Evolutionary conservation across 352 stramenopile genomes (phyloP).

Genomic region (Phytophthora hibernalis): DNA sequence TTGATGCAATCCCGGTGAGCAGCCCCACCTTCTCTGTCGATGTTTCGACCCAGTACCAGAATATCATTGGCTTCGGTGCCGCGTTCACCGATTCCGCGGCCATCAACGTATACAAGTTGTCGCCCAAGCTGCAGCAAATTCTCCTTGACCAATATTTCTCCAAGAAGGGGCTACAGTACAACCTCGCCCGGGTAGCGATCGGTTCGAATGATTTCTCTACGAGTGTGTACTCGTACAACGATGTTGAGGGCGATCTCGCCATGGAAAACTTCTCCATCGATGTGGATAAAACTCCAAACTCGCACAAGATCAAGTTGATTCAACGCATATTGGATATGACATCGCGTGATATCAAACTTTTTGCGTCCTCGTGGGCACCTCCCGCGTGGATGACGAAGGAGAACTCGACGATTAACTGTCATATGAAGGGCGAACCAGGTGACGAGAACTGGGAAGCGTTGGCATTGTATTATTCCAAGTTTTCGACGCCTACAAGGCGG

Average conservation of each 20-base stretch:
- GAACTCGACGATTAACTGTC: conserved; percentile 54
- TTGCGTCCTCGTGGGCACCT: conserved; percentile 84
- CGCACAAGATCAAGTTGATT: conserved; percentile 79
- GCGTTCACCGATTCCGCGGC: conserved; percentile 83
- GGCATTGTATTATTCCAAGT: conserved; percentile 85
- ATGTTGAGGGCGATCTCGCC: conserved; percentile 41
- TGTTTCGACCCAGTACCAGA: conserved; percentile 47
- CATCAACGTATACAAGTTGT: conserved; percentile 76
- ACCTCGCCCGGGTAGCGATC: conserved; percentile 76
- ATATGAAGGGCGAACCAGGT: conserved; percentile 51
- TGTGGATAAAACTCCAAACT: conserved; percentile 60
- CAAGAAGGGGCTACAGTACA: conserved; percentile 67
- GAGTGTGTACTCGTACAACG: conserved; percentile 55
- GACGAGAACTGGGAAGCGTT: conserved; percentile 59
- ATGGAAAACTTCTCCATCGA: conserved; percentile 74
- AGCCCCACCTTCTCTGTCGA: conserved; percentile 40
- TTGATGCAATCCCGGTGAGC: conserved; percentile 15
- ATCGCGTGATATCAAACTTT: conserved; percentile 63
- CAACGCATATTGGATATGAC: conserved; percentile 55
- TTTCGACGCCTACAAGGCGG: conserved; percentile 71
- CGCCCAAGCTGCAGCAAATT: conserved; percentile 53
- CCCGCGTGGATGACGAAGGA: conserved; percentile 89
- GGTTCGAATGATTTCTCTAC: conserved; percentile 82
- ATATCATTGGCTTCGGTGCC: conserved; percentile 82
- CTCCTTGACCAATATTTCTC: conserved; percentile 77